Evolutionary conservation across 2,329 filamentous ascomycete genomes (phyloP).

Genomic region (Neofusicoccum laricinum): DNA sequence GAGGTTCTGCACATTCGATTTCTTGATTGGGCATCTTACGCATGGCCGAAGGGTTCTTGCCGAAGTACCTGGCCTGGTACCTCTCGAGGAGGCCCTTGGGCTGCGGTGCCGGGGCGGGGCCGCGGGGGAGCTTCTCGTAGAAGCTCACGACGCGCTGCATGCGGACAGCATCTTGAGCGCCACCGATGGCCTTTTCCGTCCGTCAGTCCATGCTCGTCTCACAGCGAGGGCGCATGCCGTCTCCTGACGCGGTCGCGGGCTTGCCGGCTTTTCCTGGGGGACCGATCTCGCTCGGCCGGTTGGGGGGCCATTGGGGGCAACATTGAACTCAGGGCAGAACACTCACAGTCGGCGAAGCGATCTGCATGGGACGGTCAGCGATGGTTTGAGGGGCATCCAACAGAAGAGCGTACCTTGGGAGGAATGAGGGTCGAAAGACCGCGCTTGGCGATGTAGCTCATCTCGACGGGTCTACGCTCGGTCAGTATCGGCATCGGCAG

Average conservation of each 20-base stretch:
- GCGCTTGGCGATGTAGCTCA: constrained; percentile 90
- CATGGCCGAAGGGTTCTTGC: constrained; percentile 83
- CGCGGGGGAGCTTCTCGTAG: constrained; percentile 97
- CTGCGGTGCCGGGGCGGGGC: constrained; percentile 79
- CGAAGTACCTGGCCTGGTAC: constrained; percentile 88
- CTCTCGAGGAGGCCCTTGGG: constrained; percentile 77
- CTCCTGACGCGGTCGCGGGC: not conserved
- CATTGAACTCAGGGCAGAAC: not conserved
- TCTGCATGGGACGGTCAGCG: constrained; percentile 52
- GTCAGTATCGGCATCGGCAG: constrained; percentile 27
- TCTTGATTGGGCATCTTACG: constrained; percentile 59
- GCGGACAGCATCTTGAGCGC: constrained; percentile 89
- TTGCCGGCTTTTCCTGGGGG: constrained; percentile 1
- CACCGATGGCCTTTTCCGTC: constrained; percentile 75
- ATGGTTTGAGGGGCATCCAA: not conserved
- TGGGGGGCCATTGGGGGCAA: not conserved
- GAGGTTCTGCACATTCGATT: constrained; percentile 16
- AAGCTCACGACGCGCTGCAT: constrained; percentile 98
- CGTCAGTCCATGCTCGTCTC: constrained; percentile 25
- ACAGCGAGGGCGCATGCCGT: constrained; percentile 1
- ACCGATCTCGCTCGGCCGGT: constrained; percentile 1
- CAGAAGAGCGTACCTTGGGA: constrained; percentile 72
- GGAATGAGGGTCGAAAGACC: constrained; percentile 98
- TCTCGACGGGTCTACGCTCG: constrained; percentile 54
- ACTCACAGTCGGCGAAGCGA: constrained; percentile 80